These are phyloP conservation scores for Sphagnurus paluster DNA, from an alignment of 1,284 basidiomycete species.

Conservation along the genomic window DNA sequence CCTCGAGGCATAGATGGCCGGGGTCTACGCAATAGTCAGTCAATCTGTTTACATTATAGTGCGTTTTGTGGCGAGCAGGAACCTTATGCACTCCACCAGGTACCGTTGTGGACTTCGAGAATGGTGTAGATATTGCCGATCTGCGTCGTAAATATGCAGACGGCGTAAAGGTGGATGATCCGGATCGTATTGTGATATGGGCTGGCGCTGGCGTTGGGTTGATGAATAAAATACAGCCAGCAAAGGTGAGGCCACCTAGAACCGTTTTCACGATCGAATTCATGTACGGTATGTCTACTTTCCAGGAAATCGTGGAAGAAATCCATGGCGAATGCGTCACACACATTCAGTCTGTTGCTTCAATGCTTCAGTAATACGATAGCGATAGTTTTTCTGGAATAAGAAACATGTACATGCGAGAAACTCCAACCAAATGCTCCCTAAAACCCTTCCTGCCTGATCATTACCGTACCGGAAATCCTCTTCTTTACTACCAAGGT, in stretches of 20 bases:
- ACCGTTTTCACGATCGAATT: not conserved
- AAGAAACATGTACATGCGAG: not conserved
- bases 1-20: constrained; percentile 68
- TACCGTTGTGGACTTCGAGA: constrained; percentile 59
- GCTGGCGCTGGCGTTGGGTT: constrained; percentile 67
- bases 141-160: constrained; percentile 46
- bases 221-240: constrained; percentile 53
- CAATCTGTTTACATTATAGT: not conserved
- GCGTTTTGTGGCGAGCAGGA: not conserved
- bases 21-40: constrained; percentile 50
- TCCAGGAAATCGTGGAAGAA: constrained; percentile 48
- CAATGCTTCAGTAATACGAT: constrained; percentile 7
- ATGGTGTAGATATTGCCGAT: constrained; percentile 44
- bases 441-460: not conserved
- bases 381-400: not conserved
- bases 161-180: constrained; percentile 44
- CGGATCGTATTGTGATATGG: constrained; percentile 62
- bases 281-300: not conserved
- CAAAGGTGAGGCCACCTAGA: constrained; percentile 44
- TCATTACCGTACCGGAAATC: not conserved
- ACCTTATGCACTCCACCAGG: constrained; percentile 26
- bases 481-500: not conserved
- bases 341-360: constrained; percentile 26
- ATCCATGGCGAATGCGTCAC: constrained; percentile 43
- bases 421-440: not conserved